Base-by-base conservation (phyloP, 2,329 filamentous ascomycete genomes). In the Aureobasidium namibiae region DNA sequence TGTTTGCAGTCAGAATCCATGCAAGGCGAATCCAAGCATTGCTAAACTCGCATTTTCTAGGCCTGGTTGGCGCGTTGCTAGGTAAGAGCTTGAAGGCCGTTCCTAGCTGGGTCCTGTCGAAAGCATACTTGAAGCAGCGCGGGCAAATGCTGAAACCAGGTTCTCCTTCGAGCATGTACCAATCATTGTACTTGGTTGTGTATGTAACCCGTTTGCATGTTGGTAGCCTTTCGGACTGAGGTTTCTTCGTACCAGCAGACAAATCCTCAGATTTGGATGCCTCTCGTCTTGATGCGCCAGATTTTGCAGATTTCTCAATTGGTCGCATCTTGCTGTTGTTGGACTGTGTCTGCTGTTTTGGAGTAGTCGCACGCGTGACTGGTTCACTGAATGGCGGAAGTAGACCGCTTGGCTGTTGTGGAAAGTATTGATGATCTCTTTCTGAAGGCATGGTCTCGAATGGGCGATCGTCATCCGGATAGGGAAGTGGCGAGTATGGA, bases 21-120 rank as follows among this genome's bases (percentile, higher is more conserved):
- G 91, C 91, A 39, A 96, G 84, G 29, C 89, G 85, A 66, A 90
- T 87, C 90, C 91, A 96, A 0, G 87, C 83, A 13, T 83, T 80
- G 31, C 89, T 89, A 72, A 96, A 90, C 63, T 91, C 87, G 73
- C 92, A 97, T 46, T 81, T 78, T 46, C 82, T 78, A 41, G 79
- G 76, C 8, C 26, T 46, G 10, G 18, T 45, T 11, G 29, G 39
- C 9, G 52, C 36, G 16, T 84, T 82, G 29, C 78, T 75, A 31
- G 83, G 78, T 36, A 83, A 82, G 3, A 80, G 79, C 11, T 85
- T 75, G 66, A 96, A 90, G 34, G 84, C 77, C 16, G 82, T 78
- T 2, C 83, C 79, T 68, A 89, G 95, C 21, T 82, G 78, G 0
- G 89, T 88, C 24, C 82, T 77, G 14, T 79, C 80, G 64, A 92